Evolutionary conservation across 306 rosid species (phyloP).

Genomic region (Acacia crassicarpa): DNA sequence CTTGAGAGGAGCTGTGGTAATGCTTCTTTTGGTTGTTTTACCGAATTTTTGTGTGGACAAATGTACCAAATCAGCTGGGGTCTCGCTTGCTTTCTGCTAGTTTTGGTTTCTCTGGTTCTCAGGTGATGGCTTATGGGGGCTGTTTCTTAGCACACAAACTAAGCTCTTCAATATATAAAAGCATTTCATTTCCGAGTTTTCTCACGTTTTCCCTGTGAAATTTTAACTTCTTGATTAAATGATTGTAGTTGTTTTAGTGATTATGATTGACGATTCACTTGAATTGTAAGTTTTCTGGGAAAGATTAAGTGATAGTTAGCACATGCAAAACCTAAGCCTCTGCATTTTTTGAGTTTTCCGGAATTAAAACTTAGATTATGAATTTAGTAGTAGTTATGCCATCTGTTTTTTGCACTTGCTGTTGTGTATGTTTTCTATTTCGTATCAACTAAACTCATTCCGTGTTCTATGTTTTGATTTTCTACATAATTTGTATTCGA

Average conservation of each 20-base stretch:
- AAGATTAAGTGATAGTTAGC: neutral
- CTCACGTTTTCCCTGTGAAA: neutral
- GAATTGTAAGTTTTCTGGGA: neutral
- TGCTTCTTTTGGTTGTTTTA: neutral
- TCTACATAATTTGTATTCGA: neutral
- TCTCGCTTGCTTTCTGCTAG: neutral
- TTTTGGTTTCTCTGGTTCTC: neutral
- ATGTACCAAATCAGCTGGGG: neutral
- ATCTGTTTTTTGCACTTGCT: neutral
- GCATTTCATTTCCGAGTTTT: neutral
- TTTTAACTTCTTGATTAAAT: neutral
- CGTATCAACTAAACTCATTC: neutral
- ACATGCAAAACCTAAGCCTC: conserved; percentile 1
- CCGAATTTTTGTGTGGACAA: neutral
- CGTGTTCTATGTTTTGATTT: neutral
- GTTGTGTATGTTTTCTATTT: neutral
- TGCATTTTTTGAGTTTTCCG: neutral
- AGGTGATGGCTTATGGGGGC: neutral
- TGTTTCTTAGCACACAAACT: neutral
- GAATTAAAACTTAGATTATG: neutral
- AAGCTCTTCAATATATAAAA: neutral
- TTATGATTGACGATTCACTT: conserved; percentile 5
- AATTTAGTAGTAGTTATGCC: neutral
- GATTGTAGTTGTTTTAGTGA: neutral
- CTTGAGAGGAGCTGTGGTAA: neutral